phyloP scores from a whole-genome alignment of 2,329 filamentous ascomycete species.

The Aspergillus novofumigatus region DNA sequence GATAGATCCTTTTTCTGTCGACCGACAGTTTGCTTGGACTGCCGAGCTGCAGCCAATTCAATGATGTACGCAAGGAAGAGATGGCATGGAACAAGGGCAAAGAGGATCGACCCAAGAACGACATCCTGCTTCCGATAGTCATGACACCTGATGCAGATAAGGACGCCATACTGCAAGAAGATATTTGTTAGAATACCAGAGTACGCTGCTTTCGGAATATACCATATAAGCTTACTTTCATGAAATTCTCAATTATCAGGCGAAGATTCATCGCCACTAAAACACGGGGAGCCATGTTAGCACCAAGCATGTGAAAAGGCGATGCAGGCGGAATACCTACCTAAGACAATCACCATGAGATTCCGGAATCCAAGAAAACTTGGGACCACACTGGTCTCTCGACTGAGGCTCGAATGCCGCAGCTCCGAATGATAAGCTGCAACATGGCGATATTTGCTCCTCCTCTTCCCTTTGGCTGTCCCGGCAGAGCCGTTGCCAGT shows the following conservation, averaged over 20 bases:
- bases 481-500: constrained; percentile 4
- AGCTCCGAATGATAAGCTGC: constrained; percentile 73
- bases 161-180: constrained; percentile 71
- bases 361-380: constrained; percentile 95
- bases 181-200: neutral
- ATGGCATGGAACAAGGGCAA: constrained; percentile 84
- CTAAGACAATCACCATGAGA: constrained; percentile 87
- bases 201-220: neutral
- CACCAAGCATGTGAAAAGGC: neutral
- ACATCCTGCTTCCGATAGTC: constrained; percentile 79
- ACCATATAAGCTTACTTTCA: constrained; percentile 60
- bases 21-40: constrained; percentile 66
- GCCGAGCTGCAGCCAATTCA: constrained; percentile 74
- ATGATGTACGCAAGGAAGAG: constrained; percentile 87
- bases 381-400: constrained; percentile 68
- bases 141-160: constrained; percentile 88
- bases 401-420: constrained; percentile 76
- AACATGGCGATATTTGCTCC: constrained; percentile 83
- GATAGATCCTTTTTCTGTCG: constrained; percentile 52
- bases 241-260: constrained; percentile 93
- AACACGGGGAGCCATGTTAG: constrained; percentile 7
- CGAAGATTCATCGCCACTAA: constrained; percentile 87
- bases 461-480: constrained; percentile 25
- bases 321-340: constrained; percentile 45
- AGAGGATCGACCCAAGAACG: constrained; percentile 70